Conservation (phyloP, 2,329 filamentous ascomycete species). For the Davidsoniella virescens region DNA sequence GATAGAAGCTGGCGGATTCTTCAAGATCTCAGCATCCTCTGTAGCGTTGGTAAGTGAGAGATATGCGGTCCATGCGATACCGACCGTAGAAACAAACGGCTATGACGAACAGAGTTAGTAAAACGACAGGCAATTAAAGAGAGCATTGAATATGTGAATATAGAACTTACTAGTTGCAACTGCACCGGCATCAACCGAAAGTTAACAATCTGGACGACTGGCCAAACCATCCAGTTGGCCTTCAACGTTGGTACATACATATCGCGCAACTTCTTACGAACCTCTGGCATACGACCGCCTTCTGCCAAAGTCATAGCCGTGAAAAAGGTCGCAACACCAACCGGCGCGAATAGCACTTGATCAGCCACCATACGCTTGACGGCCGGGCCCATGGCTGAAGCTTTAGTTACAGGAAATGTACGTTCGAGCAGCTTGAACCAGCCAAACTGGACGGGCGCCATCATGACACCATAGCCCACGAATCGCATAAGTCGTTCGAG, state of each 20-base stretch:
- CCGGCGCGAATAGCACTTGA: slow-evolving; percentile 82
- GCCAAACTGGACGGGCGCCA: slow-evolving; percentile 88
- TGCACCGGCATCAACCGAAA: slow-evolving; percentile 90
- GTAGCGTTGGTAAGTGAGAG: slow-evolving; percentile 80
- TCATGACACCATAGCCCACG: slow-evolving; percentile 93
- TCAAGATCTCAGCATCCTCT: slow-evolving; percentile 38
- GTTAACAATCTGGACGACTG: slow-evolving; percentile 88
- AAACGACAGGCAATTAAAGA: slow-evolving; percentile 1
- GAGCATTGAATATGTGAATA: background rate
- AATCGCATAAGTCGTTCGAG: slow-evolving; percentile 89
- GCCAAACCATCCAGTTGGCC: slow-evolving; percentile 92
- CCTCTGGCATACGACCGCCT: slow-evolving; percentile 67
- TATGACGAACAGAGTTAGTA: slow-evolving; percentile 22
- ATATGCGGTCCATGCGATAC: slow-evolving; percentile 96
- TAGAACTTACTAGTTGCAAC: slow-evolving; percentile 71
- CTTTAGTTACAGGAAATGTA: slow-evolving; percentile 72
- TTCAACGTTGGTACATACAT: slow-evolving; percentile 90
- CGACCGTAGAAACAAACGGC: slow-evolving; percentile 90
- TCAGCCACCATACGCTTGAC: slow-evolving; percentile 85
- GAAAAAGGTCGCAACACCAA: slow-evolving; percentile 73
- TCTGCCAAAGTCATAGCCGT: slow-evolving; percentile 93
- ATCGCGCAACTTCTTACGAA: slow-evolving; percentile 73
- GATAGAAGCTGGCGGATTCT: background rate
- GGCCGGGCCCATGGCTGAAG: slow-evolving; percentile 55
- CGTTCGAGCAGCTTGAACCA: slow-evolving; percentile 82